phyloP scores from a whole-genome alignment of 371 early-diverging fungal species.

The Blyttiomyces sp. region DNA sequence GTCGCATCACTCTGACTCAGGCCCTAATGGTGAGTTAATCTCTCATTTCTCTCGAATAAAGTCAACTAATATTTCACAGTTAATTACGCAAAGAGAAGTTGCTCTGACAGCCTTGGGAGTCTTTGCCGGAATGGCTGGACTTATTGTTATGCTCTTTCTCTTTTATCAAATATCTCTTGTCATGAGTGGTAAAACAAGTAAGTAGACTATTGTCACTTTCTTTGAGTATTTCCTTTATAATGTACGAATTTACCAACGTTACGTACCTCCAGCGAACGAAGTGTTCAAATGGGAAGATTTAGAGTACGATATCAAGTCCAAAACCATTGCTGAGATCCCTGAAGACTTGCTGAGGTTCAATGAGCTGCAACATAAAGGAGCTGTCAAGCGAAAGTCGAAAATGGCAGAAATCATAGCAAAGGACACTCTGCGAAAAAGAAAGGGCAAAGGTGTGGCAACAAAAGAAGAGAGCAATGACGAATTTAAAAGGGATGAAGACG shows the following conservation, averaged over 20 bases:
- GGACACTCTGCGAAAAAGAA: no score
- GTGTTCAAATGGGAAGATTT: conserved; percentile 51
- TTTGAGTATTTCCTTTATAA: not conserved
- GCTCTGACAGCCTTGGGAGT: conserved; percentile 33
- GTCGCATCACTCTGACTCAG: conserved; percentile 14
- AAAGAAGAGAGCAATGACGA: no score
- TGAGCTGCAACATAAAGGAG: no score
- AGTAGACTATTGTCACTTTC: not conserved
- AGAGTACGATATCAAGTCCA: conserved; percentile 26
- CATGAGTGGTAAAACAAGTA: conserved; percentile 38
- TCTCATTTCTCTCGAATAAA: conserved; percentile 14
- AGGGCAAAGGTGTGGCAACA: no score
- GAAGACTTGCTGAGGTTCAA: conserved; percentile 14
- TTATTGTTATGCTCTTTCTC: conserved; percentile 37
- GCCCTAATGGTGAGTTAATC: conserved; percentile 10
- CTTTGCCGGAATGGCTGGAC: conserved; percentile 33
- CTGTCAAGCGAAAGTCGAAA: no score
- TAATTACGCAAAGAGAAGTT: conserved; percentile 25
- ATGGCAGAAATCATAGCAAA: no score
- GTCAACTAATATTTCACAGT: conserved; percentile 12
- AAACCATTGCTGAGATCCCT: conserved; percentile 20
- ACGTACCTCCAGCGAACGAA: conserved; percentile 43
- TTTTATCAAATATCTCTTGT: conserved; percentile 37
- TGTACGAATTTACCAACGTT: not conserved
- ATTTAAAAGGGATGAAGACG: no score